A percentile compares a stretch with the other conserved stretches of the same genome.
phyloP scores from a whole-genome alignment of 2,329 filamentous ascomycete species.

The Aspergillus tubingensis region DNA sequence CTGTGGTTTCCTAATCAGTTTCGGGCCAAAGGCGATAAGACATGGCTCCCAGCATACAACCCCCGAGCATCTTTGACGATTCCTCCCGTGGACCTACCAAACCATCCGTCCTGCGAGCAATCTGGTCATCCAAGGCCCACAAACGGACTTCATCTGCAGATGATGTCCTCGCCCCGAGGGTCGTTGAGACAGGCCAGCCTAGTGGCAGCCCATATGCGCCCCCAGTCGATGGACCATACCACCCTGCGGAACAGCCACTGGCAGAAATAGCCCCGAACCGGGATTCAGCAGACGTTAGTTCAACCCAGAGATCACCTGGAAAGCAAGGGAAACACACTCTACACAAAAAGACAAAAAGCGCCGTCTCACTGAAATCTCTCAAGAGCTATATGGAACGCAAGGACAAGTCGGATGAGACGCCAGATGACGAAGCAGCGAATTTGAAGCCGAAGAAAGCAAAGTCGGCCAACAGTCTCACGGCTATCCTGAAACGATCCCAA shows the following conservation, averaged over 20 bases:
- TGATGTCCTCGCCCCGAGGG: constrained; percentile 26
- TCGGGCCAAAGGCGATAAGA: constrained; percentile 33
- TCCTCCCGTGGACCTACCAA: constrained; percentile 36
- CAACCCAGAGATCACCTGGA: constrained; percentile 41
- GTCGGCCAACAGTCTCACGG: constrained; percentile 78
- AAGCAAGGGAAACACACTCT: constrained; percentile 38
- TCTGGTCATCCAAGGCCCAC: constrained; percentile 54
- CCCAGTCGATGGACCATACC: constrained; percentile 53
- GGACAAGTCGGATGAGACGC: constrained; percentile 38
- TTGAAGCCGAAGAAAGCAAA: constrained; percentile 69
- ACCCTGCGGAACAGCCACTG: constrained; percentile 35
- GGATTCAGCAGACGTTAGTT: constrained; percentile 30
- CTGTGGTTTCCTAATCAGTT: constrained; percentile 21
- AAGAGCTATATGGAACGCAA: constrained; percentile 50
- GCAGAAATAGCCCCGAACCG: constrained; percentile 43
- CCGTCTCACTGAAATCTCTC: constrained; percentile 55
- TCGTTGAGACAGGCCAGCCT: constrained; percentile 45
- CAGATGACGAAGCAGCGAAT: constrained; percentile 37
- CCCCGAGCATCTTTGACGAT: constrained; percentile 42
- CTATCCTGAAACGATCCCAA: constrained; percentile 72
- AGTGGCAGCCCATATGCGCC: constrained; percentile 43
- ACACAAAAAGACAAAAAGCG: constrained; percentile 58
- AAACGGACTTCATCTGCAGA: constrained; percentile 49
- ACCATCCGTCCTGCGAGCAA: constrained; percentile 54
- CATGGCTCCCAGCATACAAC: constrained; percentile 37